A percentile compares a stretch with the other conserved stretches of the same genome.
These are phyloP conservation scores for Suillus cothurnatus DNA, from an alignment of 768 basidiomycete genomes.

Conservation along the genomic window DNA sequence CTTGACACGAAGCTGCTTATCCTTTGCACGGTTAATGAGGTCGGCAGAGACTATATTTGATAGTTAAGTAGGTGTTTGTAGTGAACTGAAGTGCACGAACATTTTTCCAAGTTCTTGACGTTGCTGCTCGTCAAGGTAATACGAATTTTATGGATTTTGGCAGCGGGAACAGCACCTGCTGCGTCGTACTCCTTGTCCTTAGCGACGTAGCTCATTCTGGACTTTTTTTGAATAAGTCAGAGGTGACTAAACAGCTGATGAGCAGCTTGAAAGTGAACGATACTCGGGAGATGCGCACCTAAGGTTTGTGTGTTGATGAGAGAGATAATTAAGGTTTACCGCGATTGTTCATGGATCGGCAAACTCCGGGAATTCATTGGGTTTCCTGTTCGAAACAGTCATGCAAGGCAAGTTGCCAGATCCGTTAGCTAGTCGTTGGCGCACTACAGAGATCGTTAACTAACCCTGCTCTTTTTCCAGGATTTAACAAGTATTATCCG, in stretches of 20 bases:
- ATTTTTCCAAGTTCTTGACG: slow-evolving; percentile 98
- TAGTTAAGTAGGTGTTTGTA: not conserved
- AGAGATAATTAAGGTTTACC: slow-evolving; percentile 1
- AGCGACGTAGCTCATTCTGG: slow-evolving; percentile 96
- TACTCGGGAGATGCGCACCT: not conserved
- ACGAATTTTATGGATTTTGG: slow-evolving; percentile 98
- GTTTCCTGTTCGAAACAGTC: slow-evolving; percentile 10
- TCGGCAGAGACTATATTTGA: slow-evolving; percentile 84
- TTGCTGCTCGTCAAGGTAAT: slow-evolving; percentile 99
- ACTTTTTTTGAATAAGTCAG: slow-evolving; percentile 60
- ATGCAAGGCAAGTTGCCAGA: slow-evolving; percentile 44
- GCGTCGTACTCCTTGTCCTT: slow-evolving; percentile 99
- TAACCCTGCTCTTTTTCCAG: slow-evolving; percentile 32
- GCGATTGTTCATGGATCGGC: not conserved
- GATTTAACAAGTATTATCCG: slow-evolving; percentile 81
- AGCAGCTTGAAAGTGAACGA: not conserved
- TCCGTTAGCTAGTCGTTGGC: not conserved
- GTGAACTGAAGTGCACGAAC: slow-evolving; percentile 44
- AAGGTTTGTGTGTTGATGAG: slow-evolving; percentile 7
- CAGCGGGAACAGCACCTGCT: slow-evolving; percentile 81
- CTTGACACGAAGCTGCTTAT: slow-evolving; percentile 99
- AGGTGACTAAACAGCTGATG: slow-evolving; percentile 61
- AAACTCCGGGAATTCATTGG: not conserved
- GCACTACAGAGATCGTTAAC: slow-evolving; percentile 3
- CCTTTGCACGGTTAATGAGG: slow-evolving; percentile 98